Evolutionary conservation across 1,284 basidiomycete genomes (phyloP), one percentile per base, ranked within the genome.

Genomic region (Polyporus tsugae): DNA sequence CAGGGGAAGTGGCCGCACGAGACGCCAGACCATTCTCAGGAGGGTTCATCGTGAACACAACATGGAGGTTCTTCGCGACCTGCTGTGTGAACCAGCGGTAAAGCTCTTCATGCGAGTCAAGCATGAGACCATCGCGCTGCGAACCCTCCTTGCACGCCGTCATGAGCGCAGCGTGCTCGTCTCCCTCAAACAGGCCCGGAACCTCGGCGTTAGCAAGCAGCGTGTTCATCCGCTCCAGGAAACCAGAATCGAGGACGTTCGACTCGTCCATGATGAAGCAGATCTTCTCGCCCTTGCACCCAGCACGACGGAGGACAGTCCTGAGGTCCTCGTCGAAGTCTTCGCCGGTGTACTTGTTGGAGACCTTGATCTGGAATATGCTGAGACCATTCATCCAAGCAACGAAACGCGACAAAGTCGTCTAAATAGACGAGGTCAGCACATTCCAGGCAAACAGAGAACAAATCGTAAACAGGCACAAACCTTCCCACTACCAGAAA

Each of bases 211-310:
- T 99, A 49, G 98, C 98, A 15, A 99, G 89, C 4, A 99, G 89
- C 0, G 97, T 99, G 80, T 99, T 99, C 96, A 99, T 99, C 41
- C 98, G 91, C 79, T 99, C 98, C 70, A 99, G 84, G 86, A 99
- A 99, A 66, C 98, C 98, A 6, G 98, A 96, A 79, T 99, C 97
- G 46, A 99, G 91, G 36, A 99, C 97, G 77, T 99, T 99, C 1
- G 96, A 98, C 80, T 99, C 98, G 80, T 99, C 98, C 97, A 99
- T 99, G 81, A 99, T 99, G 87, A 99, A 99, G 79, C 96, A 99
- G 52, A 99, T 94, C 82, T 99, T 99, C 82, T 99, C 98, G 74
- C 96, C 97, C 79, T 99, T 99, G 84, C 96, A 98, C 6, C 98
- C 98, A 0, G 97, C 87, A 36, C 98, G 91, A 46, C 97, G 93